A percentile compares a stretch with the other conserved stretches of the same genome.
Conservation (phyloP, 176 grass and related monocot species). For the Cymbopogon citratus region DNA sequence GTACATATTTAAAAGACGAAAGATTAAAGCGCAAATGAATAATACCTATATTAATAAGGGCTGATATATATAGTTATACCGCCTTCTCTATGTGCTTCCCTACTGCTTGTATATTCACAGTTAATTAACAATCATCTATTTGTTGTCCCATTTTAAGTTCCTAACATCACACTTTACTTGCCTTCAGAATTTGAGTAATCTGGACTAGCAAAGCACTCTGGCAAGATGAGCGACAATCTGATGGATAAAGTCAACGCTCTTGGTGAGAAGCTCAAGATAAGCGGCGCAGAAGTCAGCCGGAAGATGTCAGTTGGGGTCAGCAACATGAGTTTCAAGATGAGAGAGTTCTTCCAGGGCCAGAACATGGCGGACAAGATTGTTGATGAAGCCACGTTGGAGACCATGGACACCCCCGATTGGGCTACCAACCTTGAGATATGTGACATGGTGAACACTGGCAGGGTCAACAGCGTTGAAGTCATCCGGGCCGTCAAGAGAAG, state of each 20-base stretch:
- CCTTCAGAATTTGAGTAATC: background rate
- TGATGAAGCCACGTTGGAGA: constrained; percentile 63
- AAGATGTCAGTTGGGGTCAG: constrained; percentile 72
- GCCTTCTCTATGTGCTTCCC: background rate
- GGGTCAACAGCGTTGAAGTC: constrained; percentile 60
- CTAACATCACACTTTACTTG: background rate
- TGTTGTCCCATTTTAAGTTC: background rate
- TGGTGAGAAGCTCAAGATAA: constrained; percentile 63
- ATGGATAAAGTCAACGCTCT: constrained; percentile 84
- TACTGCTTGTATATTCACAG: background rate
- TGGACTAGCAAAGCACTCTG: background rate
- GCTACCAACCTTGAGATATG: constrained; percentile 86
- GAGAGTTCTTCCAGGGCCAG: constrained; percentile 79
- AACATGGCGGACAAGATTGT: constrained; percentile 91
- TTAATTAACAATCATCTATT: background rate
- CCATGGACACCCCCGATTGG: constrained; percentile 61
- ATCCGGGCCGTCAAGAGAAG: constrained; percentile 77
- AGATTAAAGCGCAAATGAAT: too few species aligned
- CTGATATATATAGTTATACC: background rate
- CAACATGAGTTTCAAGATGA: constrained; percentile 84
- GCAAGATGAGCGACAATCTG: constrained; percentile 73
- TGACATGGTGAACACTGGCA: constrained; percentile 64
- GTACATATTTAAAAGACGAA: too few species aligned
- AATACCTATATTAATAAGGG: too few species aligned
- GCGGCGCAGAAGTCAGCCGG: constrained; percentile 60